These are phyloP conservation scores for Toxoplasma gondii DNA, from an alignment of 169 alveolate genomes.

Conservation along the genomic window DNA sequence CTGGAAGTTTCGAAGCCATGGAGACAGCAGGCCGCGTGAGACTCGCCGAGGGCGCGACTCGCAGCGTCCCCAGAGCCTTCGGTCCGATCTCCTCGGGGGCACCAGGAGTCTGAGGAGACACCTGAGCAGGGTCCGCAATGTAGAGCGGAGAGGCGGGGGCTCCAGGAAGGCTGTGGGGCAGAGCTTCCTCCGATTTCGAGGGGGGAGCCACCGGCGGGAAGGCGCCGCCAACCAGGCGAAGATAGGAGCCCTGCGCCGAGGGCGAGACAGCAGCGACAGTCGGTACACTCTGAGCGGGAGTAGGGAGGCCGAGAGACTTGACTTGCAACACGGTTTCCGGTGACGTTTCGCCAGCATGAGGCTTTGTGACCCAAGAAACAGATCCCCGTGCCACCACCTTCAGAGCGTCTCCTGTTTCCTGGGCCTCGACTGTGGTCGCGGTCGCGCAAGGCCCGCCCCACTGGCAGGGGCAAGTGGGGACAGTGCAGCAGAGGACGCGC, in stretches of 20 bases:
- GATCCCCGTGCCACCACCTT: background rate
- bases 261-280: background rate
- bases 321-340: background rate
- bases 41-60: too few species aligned
- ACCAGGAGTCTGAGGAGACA: background rate
- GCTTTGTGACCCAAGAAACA: background rate
- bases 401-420: background rate
- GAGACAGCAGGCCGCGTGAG: too few species aligned
- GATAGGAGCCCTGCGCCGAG: background rate
- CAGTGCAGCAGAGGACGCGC: constrained; percentile 22
- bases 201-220: background rate
- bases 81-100: background rate
- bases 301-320: background rate
- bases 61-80: too few species aligned
- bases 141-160: too few species aligned
- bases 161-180: too few species aligned
- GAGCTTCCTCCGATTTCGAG: background rate
- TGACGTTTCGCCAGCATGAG: background rate
- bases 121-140: background rate
- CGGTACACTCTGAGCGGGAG: background rate
- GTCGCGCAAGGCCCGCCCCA: constrained; percentile 21
- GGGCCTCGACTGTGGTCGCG: background rate
- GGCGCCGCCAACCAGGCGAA: background rate
- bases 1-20: too few species aligned
- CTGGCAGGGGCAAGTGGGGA: constrained; percentile 31